phyloP scores from a whole-genome alignment of 306 rosid species.

The Echinosophora koreensis region DNA sequence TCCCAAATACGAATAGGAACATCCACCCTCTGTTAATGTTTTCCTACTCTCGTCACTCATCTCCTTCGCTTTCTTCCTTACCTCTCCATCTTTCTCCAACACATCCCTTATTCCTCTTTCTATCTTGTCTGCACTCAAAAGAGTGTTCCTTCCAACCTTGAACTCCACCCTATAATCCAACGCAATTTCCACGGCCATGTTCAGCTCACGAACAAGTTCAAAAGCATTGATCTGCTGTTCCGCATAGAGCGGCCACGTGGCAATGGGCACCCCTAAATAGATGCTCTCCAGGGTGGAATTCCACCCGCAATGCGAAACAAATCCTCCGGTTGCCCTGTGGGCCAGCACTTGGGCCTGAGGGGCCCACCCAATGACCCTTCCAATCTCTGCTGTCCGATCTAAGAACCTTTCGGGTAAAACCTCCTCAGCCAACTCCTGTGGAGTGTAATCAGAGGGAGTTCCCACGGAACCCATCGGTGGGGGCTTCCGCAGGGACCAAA shows the following conservation, averaged over 20 bases:
- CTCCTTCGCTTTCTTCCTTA: conserved; percentile 46
- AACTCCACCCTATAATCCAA: conserved; percentile 37
- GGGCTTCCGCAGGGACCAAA: conserved; percentile 58
- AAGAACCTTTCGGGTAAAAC: conserved; percentile 64
- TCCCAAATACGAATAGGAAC: conserved; percentile 43
- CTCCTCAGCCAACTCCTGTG: not conserved
- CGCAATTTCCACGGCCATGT: conserved; percentile 48
- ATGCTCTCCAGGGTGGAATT: conserved; percentile 63
- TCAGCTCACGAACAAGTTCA: conserved; percentile 48
- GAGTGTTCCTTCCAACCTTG: not conserved
- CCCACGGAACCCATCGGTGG: conserved; percentile 18
- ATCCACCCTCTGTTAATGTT: conserved; percentile 48
- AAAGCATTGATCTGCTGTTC: conserved; percentile 70
- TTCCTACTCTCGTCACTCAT: conserved; percentile 45
- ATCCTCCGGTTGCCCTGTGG: conserved; percentile 59
- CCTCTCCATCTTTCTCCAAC: conserved; percentile 48
- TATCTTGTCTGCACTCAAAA: conserved; percentile 47
- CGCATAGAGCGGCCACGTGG: conserved; percentile 56
- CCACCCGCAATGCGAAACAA: conserved; percentile 74
- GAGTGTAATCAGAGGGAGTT: conserved; percentile 23
- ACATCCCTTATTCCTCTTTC: conserved; percentile 51
- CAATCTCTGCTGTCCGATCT: conserved; percentile 52
- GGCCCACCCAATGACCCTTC: conserved; percentile 68
- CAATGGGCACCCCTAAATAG: conserved; percentile 64
- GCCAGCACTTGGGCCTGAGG: conserved; percentile 60